phyloP scores from a whole-genome alignment of 495 filamentous ascomycete genomes.

The Hypoxylon perforatum region DNA sequence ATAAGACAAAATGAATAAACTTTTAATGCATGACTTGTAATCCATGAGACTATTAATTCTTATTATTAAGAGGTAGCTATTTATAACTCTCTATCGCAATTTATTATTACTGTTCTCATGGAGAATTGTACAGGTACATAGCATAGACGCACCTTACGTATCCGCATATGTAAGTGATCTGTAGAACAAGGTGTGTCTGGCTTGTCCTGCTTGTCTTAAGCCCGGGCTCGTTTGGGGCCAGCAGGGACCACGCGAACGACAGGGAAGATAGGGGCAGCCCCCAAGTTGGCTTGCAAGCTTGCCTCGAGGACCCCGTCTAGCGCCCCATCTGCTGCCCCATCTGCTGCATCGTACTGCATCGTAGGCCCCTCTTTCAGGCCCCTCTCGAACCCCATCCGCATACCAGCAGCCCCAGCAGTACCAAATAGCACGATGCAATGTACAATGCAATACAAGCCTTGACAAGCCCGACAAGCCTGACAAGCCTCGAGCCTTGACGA shows the following conservation, averaged over 20 bases:
- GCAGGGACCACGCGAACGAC: slow-evolving; percentile 15
- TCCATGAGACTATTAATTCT: too few species aligned
- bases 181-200: too few species aligned
- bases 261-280: slow-evolving; percentile 9
- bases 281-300: too few species aligned
- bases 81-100: too few species aligned
- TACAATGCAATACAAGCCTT: slow-evolving; percentile 11
- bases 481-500: slow-evolving; percentile 3
- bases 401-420: too few species aligned
- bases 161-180: background rate
- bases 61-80: too few species aligned
- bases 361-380: slow-evolving; percentile 15
- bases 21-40: too few species aligned
- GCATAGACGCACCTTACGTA: background rate
- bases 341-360: background rate
- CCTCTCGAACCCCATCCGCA: background rate
- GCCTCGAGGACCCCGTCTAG: too few species aligned
- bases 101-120: background rate
- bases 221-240: slow-evolving; percentile 4
- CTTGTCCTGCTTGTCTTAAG: too few species aligned
- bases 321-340: background rate
- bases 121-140: slow-evolving; percentile 31
- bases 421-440: slow-evolving; percentile 15
- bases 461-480: too few species aligned
- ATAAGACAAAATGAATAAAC: slow-evolving; percentile 3